Conservation (phyloP, 805 yeast species). For the Saturnispora bothae region DNA sequence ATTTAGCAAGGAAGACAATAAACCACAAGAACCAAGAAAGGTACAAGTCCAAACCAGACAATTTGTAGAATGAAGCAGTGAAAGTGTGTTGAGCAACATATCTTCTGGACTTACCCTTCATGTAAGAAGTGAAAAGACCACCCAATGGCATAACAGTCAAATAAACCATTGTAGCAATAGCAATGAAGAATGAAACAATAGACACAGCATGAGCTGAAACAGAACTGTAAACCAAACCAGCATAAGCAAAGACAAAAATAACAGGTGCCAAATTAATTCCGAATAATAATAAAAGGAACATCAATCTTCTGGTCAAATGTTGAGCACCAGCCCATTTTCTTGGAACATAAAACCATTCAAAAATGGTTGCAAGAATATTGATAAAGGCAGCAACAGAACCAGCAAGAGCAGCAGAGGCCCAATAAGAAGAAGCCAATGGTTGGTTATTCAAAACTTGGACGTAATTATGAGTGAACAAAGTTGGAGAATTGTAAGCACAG, state of each 20-base stretch:
- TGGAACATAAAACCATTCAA: constrained; percentile 95
- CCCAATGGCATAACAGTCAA: constrained; percentile 95
- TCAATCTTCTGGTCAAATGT: constrained; percentile 79
- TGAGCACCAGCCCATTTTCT: constrained; percentile 99
- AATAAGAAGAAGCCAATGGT: constrained; percentile 82
- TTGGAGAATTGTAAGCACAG: constrained; percentile 84
- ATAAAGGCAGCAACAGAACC: constrained; percentile 78
- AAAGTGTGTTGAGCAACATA: constrained; percentile 92
- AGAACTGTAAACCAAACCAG: constrained; percentile 56
- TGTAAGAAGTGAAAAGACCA: constrained; percentile 86
- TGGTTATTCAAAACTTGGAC: constrained; percentile 71
- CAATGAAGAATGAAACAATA: constrained; percentile 81
- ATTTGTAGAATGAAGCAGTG: constrained; percentile 79
- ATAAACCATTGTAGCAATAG: constrained; percentile 73
- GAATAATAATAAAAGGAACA: constrained; percentile 59
- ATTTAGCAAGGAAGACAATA: constrained; percentile 81
- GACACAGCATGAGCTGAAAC: constrained; percentile 69
- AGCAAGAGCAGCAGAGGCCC: constrained; percentile 91
- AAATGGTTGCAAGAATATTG: constrained; percentile 77
- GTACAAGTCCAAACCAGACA: constrained; percentile 89
- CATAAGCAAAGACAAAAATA: constrained; percentile 74
- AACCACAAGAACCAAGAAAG: constrained; percentile 90
- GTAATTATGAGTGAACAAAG: constrained; percentile 80
- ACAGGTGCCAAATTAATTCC: constrained; percentile 75
- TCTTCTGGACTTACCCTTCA: constrained; percentile 76